phyloP scores from a whole-genome alignment of 2,329 filamentous ascomycete species.

The Pseudogymnoascus sp. region DNA sequence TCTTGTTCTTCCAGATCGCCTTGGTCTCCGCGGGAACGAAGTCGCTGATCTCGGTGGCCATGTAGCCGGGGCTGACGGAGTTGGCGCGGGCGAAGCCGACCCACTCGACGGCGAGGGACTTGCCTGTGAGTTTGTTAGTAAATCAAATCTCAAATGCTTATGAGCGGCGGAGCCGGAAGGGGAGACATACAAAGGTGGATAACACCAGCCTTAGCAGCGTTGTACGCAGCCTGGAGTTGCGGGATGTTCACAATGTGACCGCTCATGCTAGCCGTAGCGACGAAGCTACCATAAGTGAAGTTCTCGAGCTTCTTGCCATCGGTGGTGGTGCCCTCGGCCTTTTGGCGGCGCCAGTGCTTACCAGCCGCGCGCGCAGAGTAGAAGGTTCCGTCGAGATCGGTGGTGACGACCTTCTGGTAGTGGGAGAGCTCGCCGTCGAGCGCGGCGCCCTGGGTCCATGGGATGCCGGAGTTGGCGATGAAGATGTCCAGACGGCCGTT shows the following conservation, averaged over 20 bases:
- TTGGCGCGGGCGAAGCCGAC: conserved; percentile 66
- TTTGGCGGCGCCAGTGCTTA: conserved; percentile 61
- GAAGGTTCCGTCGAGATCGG: conserved; percentile 70
- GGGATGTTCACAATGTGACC: conserved; percentile 72
- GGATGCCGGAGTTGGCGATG: conserved; percentile 69
- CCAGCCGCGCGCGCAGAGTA: conserved; percentile 68
- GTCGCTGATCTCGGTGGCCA: conserved; percentile 62
- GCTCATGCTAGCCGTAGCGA: conserved; percentile 72
- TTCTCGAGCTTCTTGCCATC: conserved; percentile 54
- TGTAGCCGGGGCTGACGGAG: conserved; percentile 67
- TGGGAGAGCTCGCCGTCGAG: conserved; percentile 56
- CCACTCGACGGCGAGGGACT: conserved; percentile 70
- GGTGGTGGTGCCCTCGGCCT: conserved; percentile 55
- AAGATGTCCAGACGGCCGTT: conserved; percentile 70
- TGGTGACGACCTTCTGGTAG: conserved; percentile 59
- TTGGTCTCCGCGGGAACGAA: conserved; percentile 61
- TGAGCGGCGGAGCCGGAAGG: background rate
- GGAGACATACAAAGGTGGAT: conserved; percentile 47
- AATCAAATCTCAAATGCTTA: conserved; percentile 1
- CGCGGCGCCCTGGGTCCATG: conserved; percentile 62
- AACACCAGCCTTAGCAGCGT: conserved; percentile 61
- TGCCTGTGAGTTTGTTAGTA: conserved; percentile 37
- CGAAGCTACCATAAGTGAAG: conserved; percentile 61
- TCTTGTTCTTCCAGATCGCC: conserved; percentile 69
- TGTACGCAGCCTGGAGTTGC: conserved; percentile 67